Percentiles rank a stretch among this genome's conserved stretches.
Evolutionary conservation across 805 yeast genomes (phyloP).

Genomic region (Candida dajiaensis): DNA sequence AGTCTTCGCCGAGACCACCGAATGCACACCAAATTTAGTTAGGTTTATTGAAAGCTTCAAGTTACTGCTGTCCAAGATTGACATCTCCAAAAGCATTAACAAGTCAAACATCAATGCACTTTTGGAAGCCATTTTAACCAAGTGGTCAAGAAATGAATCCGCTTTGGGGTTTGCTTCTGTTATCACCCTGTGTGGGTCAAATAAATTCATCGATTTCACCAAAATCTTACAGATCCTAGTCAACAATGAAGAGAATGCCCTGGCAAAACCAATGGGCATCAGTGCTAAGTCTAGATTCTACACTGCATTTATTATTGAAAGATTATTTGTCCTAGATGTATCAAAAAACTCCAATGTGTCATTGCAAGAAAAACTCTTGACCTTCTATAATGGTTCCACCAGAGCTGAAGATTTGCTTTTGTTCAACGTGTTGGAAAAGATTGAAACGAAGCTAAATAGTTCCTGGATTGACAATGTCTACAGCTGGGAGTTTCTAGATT

Average conservation of each 20-base stretch:
- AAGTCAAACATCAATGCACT: constrained; percentile 51
- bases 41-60: constrained; percentile 30
- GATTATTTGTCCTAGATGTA: constrained; percentile 44
- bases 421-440: constrained; percentile 43
- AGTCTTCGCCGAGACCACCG: constrained; percentile 47
- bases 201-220: constrained; percentile 34
- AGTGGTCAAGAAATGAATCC: constrained; percentile 38
- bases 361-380: constrained; percentile 44
- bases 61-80: constrained; percentile 23
- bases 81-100: constrained; percentile 39
- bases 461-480: constrained; percentile 65
- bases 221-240: constrained; percentile 60
- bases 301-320: constrained; percentile 40
- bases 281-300: constrained; percentile 30
- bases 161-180: constrained; percentile 43
- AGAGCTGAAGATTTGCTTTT: constrained; percentile 57
- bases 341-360: constrained; percentile 38
- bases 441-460: constrained; percentile 47
- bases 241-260: constrained; percentile 40
- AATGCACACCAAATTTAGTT: constrained; percentile 23
- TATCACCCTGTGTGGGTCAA: constrained; percentile 32
- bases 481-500: constrained; percentile 58
- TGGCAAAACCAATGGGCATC: constrained; percentile 24
- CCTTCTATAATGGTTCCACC: constrained; percentile 58
- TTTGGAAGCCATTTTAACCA: constrained; percentile 50